phyloP scores from a whole-genome alignment of 73 alveolate genomes.

The Paramecium biaurelia region DNA sequence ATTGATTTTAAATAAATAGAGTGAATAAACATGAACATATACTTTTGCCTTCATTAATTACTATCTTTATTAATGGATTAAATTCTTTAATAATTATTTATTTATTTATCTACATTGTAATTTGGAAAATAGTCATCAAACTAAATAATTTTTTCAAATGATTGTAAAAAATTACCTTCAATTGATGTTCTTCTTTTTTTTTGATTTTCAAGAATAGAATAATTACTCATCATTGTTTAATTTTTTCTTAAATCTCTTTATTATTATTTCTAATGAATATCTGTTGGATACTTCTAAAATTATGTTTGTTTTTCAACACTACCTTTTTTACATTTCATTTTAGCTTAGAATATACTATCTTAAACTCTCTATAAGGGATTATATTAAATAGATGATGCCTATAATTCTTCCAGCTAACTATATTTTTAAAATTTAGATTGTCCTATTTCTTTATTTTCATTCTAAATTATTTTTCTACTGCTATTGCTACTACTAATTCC shows the following conservation, averaged over 20 bases:
- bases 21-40: not conserved
- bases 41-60: not conserved
- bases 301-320: not conserved
- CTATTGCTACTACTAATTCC: not conserved
- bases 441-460: not conserved
- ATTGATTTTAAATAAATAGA: not conserved
- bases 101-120: not conserved
- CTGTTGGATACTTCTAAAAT: not conserved
- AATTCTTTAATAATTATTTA: not conserved
- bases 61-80: not conserved
- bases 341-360: not conserved
- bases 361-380: not conserved
- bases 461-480: not conserved
- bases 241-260: not conserved
- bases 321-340: not conserved
- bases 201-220: not conserved
- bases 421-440: not conserved
- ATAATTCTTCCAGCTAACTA: not conserved
- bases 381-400: not conserved
- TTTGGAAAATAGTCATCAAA: conserved; percentile 23
- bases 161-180: not conserved
- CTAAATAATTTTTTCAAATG: not conserved
- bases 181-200: not conserved
- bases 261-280: not conserved
- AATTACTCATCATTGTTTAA: not conserved